These are phyloP conservation scores for Aspergillus awamori DNA, from an alignment of 2,329 filamentous ascomycete species.

Conservation along the genomic window DNA sequence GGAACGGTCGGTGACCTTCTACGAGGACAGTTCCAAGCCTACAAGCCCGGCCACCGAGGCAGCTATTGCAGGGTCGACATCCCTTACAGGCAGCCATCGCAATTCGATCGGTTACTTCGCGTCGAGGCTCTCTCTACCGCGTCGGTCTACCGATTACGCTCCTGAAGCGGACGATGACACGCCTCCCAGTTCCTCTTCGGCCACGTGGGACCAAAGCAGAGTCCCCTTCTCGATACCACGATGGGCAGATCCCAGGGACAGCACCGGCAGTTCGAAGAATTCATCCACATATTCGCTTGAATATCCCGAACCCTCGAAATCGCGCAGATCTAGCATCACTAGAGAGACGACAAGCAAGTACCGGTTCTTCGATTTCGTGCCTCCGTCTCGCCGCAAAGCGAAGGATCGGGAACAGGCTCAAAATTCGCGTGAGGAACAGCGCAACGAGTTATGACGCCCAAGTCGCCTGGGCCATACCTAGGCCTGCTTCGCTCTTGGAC, in stretches of 20 bases:
- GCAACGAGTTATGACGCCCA: constrained; percentile 33
- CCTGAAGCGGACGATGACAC: constrained; percentile 48
- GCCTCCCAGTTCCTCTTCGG: constrained; percentile 48
- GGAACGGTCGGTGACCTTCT: constrained; percentile 47
- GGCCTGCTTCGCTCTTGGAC: background rate
- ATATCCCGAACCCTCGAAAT: constrained; percentile 40
- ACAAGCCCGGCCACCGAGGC: constrained; percentile 42
- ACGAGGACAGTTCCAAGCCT: constrained; percentile 45
- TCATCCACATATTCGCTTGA: constrained; percentile 52
- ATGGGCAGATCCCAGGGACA: constrained; percentile 45
- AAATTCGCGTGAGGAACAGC: constrained; percentile 38
- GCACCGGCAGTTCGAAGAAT: constrained; percentile 50
- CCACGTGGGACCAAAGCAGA: constrained; percentile 46
- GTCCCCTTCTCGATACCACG: constrained; percentile 45
- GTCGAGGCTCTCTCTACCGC: constrained; percentile 40
- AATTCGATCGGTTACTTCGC: constrained; percentile 48
- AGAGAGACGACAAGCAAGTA: constrained; percentile 46
- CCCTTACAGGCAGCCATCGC: constrained; percentile 38
- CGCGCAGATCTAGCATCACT: constrained; percentile 42
- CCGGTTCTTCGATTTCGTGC: constrained; percentile 49
- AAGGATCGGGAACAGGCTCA: constrained; percentile 44
- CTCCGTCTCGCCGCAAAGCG: constrained; percentile 44
- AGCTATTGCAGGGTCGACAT: constrained; percentile 31
- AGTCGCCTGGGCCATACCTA: background rate
- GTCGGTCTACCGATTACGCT: constrained; percentile 42